Evolutionary conservation across 108 stramenopile genomes (phyloP).

Genomic region (Nitzschia sp.): DNA sequence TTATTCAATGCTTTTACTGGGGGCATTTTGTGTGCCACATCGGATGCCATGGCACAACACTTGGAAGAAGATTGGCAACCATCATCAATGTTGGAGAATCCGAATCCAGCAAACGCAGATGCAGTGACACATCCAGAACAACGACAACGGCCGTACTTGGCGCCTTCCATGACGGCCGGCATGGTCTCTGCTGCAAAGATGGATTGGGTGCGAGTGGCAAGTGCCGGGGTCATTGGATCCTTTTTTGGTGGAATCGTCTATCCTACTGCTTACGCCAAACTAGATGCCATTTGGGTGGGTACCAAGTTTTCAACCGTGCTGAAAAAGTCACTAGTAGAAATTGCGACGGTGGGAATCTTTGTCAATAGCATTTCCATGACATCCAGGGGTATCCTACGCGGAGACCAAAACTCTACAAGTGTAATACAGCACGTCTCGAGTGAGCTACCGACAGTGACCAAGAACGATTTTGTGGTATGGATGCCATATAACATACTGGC

Average conservation of each 20-base stretch:
- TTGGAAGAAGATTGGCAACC: slow-evolving; percentile 1
- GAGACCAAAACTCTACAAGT: slow-evolving; percentile 10
- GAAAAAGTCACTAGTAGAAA: slow-evolving; percentile 52
- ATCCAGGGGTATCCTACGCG: slow-evolving; percentile 38
- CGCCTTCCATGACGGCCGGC: not conserved
- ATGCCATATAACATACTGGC: slow-evolving; percentile 59
- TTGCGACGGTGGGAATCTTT: slow-evolving; percentile 57
- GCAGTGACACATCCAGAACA: not conserved
- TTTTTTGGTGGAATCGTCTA: slow-evolving; percentile 58
- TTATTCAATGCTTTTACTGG: slow-evolving; percentile 43
- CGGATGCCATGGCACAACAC: slow-evolving; percentile 43
- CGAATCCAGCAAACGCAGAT: not conserved
- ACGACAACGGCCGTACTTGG: not conserved
- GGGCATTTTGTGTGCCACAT: slow-evolving; percentile 27
- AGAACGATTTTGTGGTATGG: slow-evolving; percentile 57
- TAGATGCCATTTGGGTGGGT: slow-evolving; percentile 45
- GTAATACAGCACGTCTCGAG: slow-evolving; percentile 40
- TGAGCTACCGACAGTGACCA: slow-evolving; percentile 55
- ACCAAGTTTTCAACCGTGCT: slow-evolving; percentile 35
- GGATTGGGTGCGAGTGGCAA: slow-evolving; percentile 24
- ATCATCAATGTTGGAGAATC: not conserved
- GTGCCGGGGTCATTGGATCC: slow-evolving; percentile 44
- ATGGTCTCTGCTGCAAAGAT: not conserved
- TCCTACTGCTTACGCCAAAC: slow-evolving; percentile 45
- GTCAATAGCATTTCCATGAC: slow-evolving; percentile 57